Conservation (phyloP, 2,329 filamentous ascomycete genomes). For the Aspergillus amoenus region DNA sequence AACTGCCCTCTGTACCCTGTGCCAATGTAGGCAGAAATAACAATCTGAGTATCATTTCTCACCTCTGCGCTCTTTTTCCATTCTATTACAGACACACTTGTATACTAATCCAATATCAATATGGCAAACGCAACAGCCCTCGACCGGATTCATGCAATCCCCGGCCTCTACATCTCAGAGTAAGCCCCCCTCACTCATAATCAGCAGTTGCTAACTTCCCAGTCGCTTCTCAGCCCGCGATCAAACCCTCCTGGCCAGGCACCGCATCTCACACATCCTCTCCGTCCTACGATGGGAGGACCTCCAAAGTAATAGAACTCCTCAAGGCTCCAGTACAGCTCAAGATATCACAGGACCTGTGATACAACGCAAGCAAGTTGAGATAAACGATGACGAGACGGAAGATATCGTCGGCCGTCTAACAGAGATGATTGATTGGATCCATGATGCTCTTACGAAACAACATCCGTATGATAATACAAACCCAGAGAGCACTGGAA, state of each 20-base stretch:
- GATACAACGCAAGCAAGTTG: background rate
- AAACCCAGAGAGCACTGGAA: background rate
- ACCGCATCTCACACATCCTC: slow-evolving; percentile 6
- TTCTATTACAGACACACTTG: too few species aligned
- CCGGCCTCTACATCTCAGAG: slow-evolving; percentile 9
- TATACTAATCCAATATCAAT: too few species aligned
- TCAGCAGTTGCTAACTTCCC: background rate
- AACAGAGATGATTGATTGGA: background rate
- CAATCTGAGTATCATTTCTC: background rate
- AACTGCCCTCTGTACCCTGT: background rate
- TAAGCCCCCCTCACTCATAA: background rate
- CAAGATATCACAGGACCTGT: too few species aligned
- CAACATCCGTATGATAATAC: background rate
- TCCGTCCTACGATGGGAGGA: slow-evolving; percentile 5
- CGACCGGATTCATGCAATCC: background rate
- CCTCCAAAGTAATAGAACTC: background rate
- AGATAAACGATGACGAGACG: slow-evolving; percentile 1
- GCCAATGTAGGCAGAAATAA: background rate
- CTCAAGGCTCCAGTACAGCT: background rate
- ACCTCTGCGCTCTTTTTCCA: background rate
- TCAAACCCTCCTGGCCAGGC: background rate
- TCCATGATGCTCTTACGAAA: background rate
- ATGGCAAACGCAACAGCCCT: background rate
- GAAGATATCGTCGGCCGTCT: slow-evolving; percentile 1
- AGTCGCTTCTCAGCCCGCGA: background rate